phyloP scores from a whole-genome alignment of 78 protist genomes.

The Polysphondylium violaceum region DNA sequence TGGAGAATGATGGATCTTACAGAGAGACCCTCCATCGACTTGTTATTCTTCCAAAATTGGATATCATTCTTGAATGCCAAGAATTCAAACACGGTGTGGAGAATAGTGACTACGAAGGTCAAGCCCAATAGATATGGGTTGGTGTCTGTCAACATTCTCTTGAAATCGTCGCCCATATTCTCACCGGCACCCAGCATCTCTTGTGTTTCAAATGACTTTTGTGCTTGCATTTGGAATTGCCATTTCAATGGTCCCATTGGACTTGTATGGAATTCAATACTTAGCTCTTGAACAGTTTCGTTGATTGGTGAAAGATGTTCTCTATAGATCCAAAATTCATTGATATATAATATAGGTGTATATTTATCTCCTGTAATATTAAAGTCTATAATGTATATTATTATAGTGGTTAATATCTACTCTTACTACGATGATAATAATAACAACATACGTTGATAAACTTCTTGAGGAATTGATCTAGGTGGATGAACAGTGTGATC shows the following conservation, averaged over 20 bases:
- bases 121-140: constrained; percentile 91
- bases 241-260: constrained; percentile 62
- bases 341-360: constrained; percentile 74
- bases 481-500: constrained; percentile 65
- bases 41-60: constrained; percentile 93
- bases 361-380: constrained; percentile 48
- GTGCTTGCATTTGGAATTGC: constrained; percentile 83
- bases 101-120: constrained; percentile 89
- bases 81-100: constrained; percentile 96
- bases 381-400: background rate
- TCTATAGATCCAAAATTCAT: constrained; percentile 89
- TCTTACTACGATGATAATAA: background rate
- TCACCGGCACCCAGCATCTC: constrained; percentile 28
- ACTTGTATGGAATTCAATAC: constrained; percentile 6
- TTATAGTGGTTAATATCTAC: background rate
- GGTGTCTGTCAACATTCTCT: constrained; percentile 90
- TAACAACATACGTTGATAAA: constrained; percentile 6
- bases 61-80: constrained; percentile 98
- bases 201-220: constrained; percentile 81
- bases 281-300: constrained; percentile 61
- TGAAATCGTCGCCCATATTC: constrained; percentile 80
- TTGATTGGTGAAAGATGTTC: constrained; percentile 66
- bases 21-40: constrained; percentile 94
- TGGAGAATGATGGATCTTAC: constrained; percentile 81
- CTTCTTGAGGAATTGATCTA: constrained; percentile 73